Evolutionary conservation across 2,329 filamentous ascomycete genomes (phyloP), one percentile per base, ranked within the genome.

Genomic region (Pestalotiopsis sp.): DNA sequence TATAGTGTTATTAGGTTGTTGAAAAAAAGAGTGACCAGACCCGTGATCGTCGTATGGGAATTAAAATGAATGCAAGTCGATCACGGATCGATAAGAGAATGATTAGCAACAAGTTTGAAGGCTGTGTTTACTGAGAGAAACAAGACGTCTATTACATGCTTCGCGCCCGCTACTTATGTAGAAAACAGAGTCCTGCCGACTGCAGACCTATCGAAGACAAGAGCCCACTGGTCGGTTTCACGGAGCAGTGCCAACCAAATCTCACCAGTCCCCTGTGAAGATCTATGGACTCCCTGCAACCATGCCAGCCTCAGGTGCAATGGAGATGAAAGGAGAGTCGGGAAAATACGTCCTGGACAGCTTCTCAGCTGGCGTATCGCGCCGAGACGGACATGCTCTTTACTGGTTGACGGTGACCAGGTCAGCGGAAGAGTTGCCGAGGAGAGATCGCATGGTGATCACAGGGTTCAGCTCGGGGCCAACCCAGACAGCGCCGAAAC

Each of bases 401-500:
- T n/a, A 20, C 45, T 52, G 45, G 14, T 6, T n/a, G 17, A 52
- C 45, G 2, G 45, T 9, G 45, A 52, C 45, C 45, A 52, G 45
- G 45, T 52, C 6, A 11, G 23, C 45, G 45, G 57, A 27, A 27
- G 17, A 41, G 13, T 40, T 38, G 45, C 45, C 45, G 45, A 52
- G 45, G 45, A 45, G 31, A 57, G 63, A 66, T 66, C 63, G 52
- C 17, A 66, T 45, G 63, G 63, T 36, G 63, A 66, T 66, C 63
- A 12, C 45, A 58, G 49, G 23, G 36, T 20, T 13, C 17, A 38
- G 17, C 52, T 31, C 36, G 41, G 56, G 20, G 49, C 40, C 17
- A 59, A 36, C 56, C 56, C 65, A 66, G 65, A 66, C 65, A 41
- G 12, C 25, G 36, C 36, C 65, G 65, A 66, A 66, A 66, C 65